Percentiles rank a stretch among this genome's conserved stretches.
phyloP scores from a whole-genome alignment of 2,329 filamentous ascomycete species.

The Talaromyces funiculosus region DNA sequence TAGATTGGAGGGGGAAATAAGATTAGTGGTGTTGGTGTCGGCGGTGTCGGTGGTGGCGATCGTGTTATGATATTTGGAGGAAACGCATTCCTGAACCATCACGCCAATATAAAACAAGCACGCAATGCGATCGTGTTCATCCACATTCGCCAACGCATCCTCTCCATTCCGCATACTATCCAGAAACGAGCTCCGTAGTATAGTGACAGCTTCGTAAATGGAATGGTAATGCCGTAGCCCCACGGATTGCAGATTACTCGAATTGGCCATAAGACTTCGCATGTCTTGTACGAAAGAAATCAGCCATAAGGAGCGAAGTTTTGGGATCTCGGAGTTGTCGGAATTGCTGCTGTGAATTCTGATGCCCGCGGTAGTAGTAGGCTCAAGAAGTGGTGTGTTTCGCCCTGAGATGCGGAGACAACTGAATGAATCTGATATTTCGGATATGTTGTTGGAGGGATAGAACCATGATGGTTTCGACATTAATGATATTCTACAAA shows the following conservation, averaged over 20 bases:
- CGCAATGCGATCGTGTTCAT: slow-evolving; percentile 9
- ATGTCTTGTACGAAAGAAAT: slow-evolving; percentile 13
- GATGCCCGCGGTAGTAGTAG: neutral
- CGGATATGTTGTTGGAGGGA: slow-evolving; percentile 12
- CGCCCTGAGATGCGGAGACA: neutral
- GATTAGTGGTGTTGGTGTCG: neutral
- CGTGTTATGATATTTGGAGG: slow-evolving; percentile 1
- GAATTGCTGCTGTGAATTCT: neutral
- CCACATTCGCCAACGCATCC: neutral
- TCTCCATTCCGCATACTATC: neutral
- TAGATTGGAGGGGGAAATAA: neutral
- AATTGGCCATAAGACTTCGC: slow-evolving; percentile 9
- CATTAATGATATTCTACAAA: neutral
- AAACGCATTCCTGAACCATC: slow-evolving; percentile 11
- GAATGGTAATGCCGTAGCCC: slow-evolving; percentile 8
- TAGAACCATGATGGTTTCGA: slow-evolving; percentile 13
- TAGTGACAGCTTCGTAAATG: neutral
- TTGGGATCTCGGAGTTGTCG: neutral
- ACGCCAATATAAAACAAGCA: slow-evolving; percentile 12
- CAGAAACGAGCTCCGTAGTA: slow-evolving; percentile 4
- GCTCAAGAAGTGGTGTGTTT: neutral
- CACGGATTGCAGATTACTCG: neutral
- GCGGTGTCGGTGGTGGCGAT: neutral
- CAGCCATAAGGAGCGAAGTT: slow-evolving; percentile 11
- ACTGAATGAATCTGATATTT: slow-evolving; percentile 8